Conservation (phyloP, 495 filamentous ascomycete genomes). For the Xeromyces bisporus region DNA sequence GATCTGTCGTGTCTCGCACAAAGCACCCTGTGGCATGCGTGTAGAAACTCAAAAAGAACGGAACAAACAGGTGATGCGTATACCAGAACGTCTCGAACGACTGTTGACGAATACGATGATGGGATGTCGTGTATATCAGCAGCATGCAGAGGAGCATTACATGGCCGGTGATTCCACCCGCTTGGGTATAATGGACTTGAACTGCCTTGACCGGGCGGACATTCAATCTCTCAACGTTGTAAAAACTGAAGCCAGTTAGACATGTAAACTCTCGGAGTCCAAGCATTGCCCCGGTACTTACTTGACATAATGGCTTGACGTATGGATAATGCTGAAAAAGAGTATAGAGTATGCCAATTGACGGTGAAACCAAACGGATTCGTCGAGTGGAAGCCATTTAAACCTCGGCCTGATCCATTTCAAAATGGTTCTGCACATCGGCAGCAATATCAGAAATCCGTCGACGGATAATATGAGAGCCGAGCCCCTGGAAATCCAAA, state of each 20-base stretch:
- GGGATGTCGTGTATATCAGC: slow-evolving; percentile 93
- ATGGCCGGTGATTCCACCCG: slow-evolving; percentile 88
- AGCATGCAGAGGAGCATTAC: slow-evolving; percentile 98
- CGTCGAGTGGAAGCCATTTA: slow-evolving; percentile 76
- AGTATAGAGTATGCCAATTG: slow-evolving; percentile 85
- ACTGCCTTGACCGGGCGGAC: slow-evolving; percentile 66
- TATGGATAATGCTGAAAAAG: slow-evolving; percentile 66
- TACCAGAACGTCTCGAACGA: slow-evolving; percentile 99
- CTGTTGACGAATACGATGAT: slow-evolving; percentile 85
- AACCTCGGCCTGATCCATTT: slow-evolving; percentile 74
- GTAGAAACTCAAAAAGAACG: slow-evolving; percentile 84
- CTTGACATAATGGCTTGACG: slow-evolving; percentile 84
- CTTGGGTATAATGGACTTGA: slow-evolving; percentile 82
- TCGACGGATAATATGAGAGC: slow-evolving; percentile 71
- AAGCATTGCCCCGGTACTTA: slow-evolving; percentile 28
- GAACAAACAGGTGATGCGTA: slow-evolving; percentile 92
- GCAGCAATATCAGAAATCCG: slow-evolving; percentile 71
- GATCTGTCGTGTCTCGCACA: slow-evolving; percentile 55
- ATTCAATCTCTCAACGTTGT: slow-evolving; percentile 78
- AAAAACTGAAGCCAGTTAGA: slow-evolving; percentile 51
- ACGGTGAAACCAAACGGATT: slow-evolving; percentile 91
- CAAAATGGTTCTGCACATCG: slow-evolving; percentile 86
- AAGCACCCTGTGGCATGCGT: slow-evolving; percentile 95
- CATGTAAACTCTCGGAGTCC: neutral
- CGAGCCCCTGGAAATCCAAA: slow-evolving; percentile 92